A percentile compares a stretch with the other conserved stretches of the same genome.
phyloP scores from a whole-genome alignment of 805 yeast genomes.

The Vanderwaltozyma tropicalis region DNA sequence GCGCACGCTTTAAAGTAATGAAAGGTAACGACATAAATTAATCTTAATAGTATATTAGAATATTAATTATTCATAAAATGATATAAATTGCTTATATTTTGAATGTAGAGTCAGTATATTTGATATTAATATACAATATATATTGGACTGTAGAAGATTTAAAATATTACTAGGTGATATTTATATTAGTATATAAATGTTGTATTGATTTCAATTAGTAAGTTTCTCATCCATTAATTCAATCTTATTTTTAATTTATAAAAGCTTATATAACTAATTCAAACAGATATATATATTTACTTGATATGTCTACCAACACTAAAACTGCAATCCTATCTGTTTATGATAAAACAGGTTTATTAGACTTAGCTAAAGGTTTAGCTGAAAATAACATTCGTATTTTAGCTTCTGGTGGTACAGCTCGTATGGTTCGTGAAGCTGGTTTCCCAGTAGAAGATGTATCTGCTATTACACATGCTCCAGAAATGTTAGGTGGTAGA shows the following conservation, averaged over 20 bases:
- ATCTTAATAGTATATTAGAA: no score
- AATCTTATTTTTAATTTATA: no score
- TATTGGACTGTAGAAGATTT: no score
- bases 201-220: no score
- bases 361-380: conserved; percentile 93
- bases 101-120: background rate
- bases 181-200: no score
- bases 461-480: conserved; percentile 90
- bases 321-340: conserved; percentile 95
- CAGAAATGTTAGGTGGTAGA: conserved; percentile 98
- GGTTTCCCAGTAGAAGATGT: conserved; percentile 98
- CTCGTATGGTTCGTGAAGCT: conserved; percentile 86
- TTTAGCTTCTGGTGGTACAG: conserved; percentile 96
- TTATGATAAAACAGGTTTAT: conserved; percentile 91
- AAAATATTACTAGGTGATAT: no score
- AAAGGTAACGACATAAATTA: no score
- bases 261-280: no score
- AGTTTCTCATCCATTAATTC: no score
- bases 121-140: no score
- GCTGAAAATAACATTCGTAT: conserved; percentile 81
- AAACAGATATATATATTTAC: background rate
- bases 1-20: no score
- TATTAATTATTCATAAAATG: no score
- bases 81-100: background rate
- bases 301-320: conserved; percentile 27